These are phyloP conservation scores for Naganishia vishniacii DNA, from an alignment of 768 basidiomycete genomes.

Conservation along the genomic window DNA sequence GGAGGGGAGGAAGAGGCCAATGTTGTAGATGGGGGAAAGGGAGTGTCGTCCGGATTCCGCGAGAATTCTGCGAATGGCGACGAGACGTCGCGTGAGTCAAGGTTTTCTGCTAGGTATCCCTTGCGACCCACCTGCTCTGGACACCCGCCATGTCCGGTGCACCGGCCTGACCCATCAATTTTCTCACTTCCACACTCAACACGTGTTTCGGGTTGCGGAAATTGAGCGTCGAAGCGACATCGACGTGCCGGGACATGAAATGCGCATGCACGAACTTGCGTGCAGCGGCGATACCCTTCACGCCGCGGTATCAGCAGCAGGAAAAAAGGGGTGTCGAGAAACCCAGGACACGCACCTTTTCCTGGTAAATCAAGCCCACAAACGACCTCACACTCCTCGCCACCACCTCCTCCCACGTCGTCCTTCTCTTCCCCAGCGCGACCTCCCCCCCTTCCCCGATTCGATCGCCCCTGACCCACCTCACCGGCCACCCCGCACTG, in stretches of 20 bases:
- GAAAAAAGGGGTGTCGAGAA: no score
- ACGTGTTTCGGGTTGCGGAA: slow-evolving; percentile 77
- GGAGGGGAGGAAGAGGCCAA: slow-evolving; percentile 80
- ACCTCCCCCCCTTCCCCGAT: slow-evolving; percentile 12
- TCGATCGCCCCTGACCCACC: slow-evolving; percentile 47
- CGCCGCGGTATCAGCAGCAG: no score
- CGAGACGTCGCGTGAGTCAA: not conserved
- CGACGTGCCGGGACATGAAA: slow-evolving; percentile 79
- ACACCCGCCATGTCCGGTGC: slow-evolving; percentile 27
- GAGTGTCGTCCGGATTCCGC: slow-evolving; percentile 89
- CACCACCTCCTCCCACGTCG: slow-evolving; percentile 74
- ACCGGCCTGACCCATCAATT: slow-evolving; percentile 61
- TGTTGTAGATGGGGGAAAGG: slow-evolving; percentile 86
- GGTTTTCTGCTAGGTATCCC: not conserved
- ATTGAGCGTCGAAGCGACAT: slow-evolving; percentile 71
- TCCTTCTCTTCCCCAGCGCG: slow-evolving; percentile 4
- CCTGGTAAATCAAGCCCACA: slow-evolving; percentile 80
- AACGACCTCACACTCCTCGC: slow-evolving; percentile 80
- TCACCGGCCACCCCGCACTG: slow-evolving; percentile 53
- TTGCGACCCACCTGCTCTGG: slow-evolving; percentile 55
- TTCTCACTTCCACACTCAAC: slow-evolving; percentile 64
- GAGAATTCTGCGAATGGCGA: slow-evolving; percentile 62
- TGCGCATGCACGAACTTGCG: slow-evolving; percentile 80
- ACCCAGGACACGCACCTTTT: slow-evolving; percentile 70
- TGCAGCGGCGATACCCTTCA: slow-evolving; percentile 63